Evolutionary conservation across 768 basidiomycete genomes (phyloP).

Genomic region (Lentinula lateritia): DNA sequence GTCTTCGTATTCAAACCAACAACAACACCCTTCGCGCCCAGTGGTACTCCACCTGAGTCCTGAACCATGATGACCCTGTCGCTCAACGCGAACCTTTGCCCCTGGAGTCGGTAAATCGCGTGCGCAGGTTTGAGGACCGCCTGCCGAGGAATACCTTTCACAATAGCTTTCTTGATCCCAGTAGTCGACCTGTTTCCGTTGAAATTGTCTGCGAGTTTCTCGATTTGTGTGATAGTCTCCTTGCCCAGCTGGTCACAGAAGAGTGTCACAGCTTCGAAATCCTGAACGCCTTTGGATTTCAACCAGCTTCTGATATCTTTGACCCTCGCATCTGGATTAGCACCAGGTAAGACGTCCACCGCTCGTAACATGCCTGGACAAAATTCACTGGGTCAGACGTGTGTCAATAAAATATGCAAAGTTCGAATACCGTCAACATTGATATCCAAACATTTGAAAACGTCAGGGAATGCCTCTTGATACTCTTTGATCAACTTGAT

Average conservation of each 20-base stretch:
- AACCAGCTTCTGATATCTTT: conserved; percentile 85
- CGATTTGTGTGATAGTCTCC: conserved; percentile 75
- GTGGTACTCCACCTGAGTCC: conserved; percentile 88
- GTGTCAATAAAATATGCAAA: neutral
- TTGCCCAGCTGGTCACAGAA: conserved; percentile 90
- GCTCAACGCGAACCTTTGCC: conserved; percentile 82
- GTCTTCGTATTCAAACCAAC: conserved; percentile 81
- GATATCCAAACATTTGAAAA: conserved; percentile 69
- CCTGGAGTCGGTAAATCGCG: conserved; percentile 82
- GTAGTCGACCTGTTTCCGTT: conserved; percentile 52
- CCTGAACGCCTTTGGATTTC: conserved; percentile 76
- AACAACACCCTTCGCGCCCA: conserved; percentile 90
- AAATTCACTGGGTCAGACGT: conserved; percentile 4
- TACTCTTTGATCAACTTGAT: conserved; percentile 79
- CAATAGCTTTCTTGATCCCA: conserved; percentile 85
- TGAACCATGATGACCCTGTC: conserved; percentile 96
- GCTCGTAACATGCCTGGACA: conserved; percentile 69
- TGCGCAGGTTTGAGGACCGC: conserved; percentile 92
- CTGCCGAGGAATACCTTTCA: conserved; percentile 88
- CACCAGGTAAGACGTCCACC: conserved; percentile 46
- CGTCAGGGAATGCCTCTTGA: conserved; percentile 78
- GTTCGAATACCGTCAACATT: conserved; percentile 59
- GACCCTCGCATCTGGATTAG: conserved; percentile 63
- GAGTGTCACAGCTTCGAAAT: conserved; percentile 89
- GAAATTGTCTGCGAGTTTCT: conserved; percentile 67